Conservation (phyloP, 441 rosid genomes). For the Gossypium gossypioides region DNA sequence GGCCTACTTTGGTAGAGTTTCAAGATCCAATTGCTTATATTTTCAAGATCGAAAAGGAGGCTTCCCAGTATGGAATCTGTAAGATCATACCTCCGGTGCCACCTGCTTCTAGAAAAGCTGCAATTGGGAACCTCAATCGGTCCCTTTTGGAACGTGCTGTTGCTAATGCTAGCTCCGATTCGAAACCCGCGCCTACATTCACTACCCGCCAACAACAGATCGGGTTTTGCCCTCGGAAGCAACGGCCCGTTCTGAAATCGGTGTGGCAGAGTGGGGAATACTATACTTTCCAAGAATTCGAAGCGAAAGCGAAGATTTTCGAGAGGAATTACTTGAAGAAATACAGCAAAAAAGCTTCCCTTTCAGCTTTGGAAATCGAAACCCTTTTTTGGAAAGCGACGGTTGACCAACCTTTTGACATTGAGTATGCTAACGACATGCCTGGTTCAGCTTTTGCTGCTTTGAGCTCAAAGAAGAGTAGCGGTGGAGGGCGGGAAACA, state of each 20-base stretch:
- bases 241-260: constrained; percentile 73
- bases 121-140: constrained; percentile 64
- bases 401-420: constrained; percentile 81
- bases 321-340: constrained; percentile 61
- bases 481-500: constrained; percentile 28
- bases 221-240: constrained; percentile 89
- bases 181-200: constrained; percentile 66
- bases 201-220: constrained; percentile 97
- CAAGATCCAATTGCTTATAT: constrained; percentile 99
- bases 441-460: constrained; percentile 87
- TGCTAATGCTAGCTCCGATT: constrained; percentile 19
- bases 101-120: constrained; percentile 57
- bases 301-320: constrained; percentile 69
- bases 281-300: constrained; percentile 79
- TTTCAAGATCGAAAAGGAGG: constrained; percentile 92
- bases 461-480: constrained; percentile 27
- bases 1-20: constrained; percentile 72
- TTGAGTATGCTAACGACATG: constrained; percentile 97
- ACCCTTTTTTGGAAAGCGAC: constrained; percentile 93
- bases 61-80: constrained; percentile 86
- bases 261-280: constrained; percentile 95
- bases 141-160: constrained; percentile 59
- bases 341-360: constrained; percentile 40
- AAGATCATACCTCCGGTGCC: constrained; percentile 86
- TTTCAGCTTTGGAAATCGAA: constrained; percentile 72